Percentiles rank a stretch among this genome's conserved stretches.
phyloP scores from a whole-genome alignment of 257 asterid species.

The Dorcoceras hygrometricum region DNA sequence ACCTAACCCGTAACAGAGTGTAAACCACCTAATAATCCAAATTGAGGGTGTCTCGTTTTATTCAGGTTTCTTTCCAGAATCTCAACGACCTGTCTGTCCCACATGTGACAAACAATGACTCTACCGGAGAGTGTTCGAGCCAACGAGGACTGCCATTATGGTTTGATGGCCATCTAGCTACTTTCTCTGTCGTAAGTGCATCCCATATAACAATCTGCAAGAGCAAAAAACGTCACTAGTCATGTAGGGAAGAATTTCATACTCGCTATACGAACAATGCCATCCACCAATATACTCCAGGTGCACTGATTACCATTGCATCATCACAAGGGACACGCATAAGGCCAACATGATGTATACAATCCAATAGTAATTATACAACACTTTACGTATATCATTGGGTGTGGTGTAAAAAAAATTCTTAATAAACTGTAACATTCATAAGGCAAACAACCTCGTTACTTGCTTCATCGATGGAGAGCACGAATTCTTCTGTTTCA shows the following conservation, averaged over 20 bases:
- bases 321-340: background rate
- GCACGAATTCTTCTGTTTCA: constrained; percentile 68
- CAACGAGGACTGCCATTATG: constrained; percentile 76
- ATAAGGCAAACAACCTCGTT: constrained; percentile 49
- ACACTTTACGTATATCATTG: background rate
- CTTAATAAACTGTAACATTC: background rate
- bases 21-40: background rate
- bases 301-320: background rate
- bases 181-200: constrained; percentile 67
- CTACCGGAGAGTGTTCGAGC: constrained; percentile 75
- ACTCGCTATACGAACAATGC: background rate
- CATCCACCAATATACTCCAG: background rate
- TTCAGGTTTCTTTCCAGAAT: constrained; percentile 57
- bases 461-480: constrained; percentile 54
- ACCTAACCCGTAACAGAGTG: background rate
- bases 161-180: constrained; percentile 77
- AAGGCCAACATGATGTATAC: background rate
- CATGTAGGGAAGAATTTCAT: background rate
- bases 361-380: background rate
- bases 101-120: constrained; percentile 65
- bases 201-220: constrained; percentile 78
- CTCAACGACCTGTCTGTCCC: constrained; percentile 73
- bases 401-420: background rate
- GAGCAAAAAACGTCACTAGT: constrained; percentile 12
- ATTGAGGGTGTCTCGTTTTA: background rate